phyloP scores from a whole-genome alignment of 306 rosid species.

The Cajanus cajan region DNA sequence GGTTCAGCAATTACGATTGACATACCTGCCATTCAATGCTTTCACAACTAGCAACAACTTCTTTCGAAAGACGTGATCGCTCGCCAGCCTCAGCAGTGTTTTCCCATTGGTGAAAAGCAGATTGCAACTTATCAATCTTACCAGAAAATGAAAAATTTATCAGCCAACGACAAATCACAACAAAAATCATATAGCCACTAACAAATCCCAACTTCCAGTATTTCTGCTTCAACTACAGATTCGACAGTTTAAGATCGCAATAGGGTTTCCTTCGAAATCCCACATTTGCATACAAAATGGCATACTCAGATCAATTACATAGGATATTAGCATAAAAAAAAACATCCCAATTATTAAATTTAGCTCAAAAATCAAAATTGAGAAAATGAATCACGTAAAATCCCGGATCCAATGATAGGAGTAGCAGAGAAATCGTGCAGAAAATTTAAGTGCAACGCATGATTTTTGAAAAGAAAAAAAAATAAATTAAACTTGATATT shows the following conservation, averaged over 20 bases:
- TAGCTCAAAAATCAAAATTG: conserved; percentile 9
- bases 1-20: not conserved
- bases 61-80: conserved; percentile 62
- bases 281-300: not conserved
- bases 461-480: not conserved
- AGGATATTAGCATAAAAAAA: not conserved
- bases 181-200: not conserved
- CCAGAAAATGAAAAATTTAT: conserved; percentile 26
- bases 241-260: conserved; percentile 25
- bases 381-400: not conserved
- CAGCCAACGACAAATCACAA: conserved; percentile 6
- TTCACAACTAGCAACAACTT: conserved; percentile 66
- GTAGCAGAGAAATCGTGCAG: not conserved
- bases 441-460: not conserved
- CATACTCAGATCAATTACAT: conserved; percentile 23
- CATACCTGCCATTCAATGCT: conserved; percentile 96
- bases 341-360: not conserved
- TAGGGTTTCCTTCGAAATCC: conserved; percentile 10
- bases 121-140: conserved; percentile 83
- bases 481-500: not conserved
- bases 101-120: conserved; percentile 83
- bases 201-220: conserved; percentile 5
- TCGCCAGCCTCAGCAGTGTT: conserved; percentile 53
- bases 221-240: not conserved
- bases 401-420: conserved; percentile 4